Evolutionary conservation across 192 early-diverging fungal genomes (phyloP).

Genomic region (Gigaspora rosea): DNA sequence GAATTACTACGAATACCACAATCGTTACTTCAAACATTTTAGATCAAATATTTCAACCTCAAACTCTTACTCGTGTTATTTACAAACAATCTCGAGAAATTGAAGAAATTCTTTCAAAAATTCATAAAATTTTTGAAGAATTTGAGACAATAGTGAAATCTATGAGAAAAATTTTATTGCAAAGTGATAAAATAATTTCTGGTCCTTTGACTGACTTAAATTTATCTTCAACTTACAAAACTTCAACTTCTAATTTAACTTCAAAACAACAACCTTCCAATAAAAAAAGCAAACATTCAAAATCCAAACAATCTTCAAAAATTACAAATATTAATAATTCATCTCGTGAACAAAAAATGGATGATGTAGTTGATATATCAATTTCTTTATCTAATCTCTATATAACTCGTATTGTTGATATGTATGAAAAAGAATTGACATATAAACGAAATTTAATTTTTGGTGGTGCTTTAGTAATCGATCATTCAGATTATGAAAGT

Average conservation of each 20-base stretch:
- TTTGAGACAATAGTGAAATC: not conserved
- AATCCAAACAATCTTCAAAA: not conserved
- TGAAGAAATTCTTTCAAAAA: not conserved
- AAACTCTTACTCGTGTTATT: too few species aligned
- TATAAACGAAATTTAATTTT: slow-evolving; percentile 25
- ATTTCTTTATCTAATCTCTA: slow-evolving; percentile 14
- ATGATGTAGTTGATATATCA: slow-evolving; percentile 9
- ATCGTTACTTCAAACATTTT: too few species aligned
- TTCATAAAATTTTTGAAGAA: not conserved
- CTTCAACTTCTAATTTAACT: not conserved
- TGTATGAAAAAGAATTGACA: slow-evolving; percentile 26
- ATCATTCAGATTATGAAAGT: not conserved
- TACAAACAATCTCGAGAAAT: too few species aligned
- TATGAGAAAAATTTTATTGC: slow-evolving; percentile 12
- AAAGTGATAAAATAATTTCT: slow-evolving; percentile 3
- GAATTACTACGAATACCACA: not conserved
- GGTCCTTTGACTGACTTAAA: not conserved
- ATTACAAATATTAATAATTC: not conserved
- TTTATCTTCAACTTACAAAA: too few species aligned
- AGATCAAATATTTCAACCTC: too few species aligned
- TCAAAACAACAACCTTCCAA: not conserved
- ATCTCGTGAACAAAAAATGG: not conserved
- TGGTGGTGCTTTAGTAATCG: slow-evolving; percentile 15
- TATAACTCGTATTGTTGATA: slow-evolving; percentile 1
- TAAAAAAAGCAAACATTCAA: not conserved